Evolutionary conservation across 495 filamentous ascomycete genomes (phyloP), one percentile per base, ranked within the genome.

Genomic region (Podospora didyma): DNA sequence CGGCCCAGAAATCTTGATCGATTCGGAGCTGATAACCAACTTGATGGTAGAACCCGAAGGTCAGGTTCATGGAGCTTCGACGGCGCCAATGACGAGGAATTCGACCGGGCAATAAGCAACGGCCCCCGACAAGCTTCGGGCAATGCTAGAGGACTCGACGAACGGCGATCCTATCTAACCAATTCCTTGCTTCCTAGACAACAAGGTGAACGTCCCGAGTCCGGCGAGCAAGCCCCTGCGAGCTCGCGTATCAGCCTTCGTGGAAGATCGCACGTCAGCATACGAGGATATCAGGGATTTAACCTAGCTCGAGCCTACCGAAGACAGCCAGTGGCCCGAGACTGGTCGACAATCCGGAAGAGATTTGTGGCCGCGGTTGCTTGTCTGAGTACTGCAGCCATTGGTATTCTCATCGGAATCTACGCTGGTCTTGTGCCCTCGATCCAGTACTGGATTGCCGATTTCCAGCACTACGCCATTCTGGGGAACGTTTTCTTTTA

Each of bases 381-480:
- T n/a, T 91, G 88, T 63, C 72, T 83, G 46, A 89, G 85, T 55
- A 88, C 87, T 7, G 80, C 81, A 14, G 68, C 87, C 45, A 71
- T 90, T 56, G 89, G 88, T 3, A 70, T 87, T 16, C 75, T 89
- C 19, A 72, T 89, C 56, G 89, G 88, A 17, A 85, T 89, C 23
- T 92, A 92, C 62, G 84, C 84, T 53, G 88, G 88, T 7, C 80
- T 89, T 63, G 85, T 88, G 6, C 85, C 86, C n/a, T 78, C 82
- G 9, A 89, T 92, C 44, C 86, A 89, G 66, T 88, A 89, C 62
- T 81, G 79, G 57, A 79, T 92, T 51, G 82, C 80, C 37, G 85
- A 89, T 59, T 77, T 82, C 57, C 58, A 81, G 49, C 82, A 89
- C 60, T 80, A 82, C 53, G 78, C 82, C 7, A 86, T 89, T 34